Percentiles rank a stretch among this genome's conserved stretches.
Evolutionary conservation across 108 stramenopile species (phyloP).

Genomic region (Mayamaea pseudoterrestris): DNA sequence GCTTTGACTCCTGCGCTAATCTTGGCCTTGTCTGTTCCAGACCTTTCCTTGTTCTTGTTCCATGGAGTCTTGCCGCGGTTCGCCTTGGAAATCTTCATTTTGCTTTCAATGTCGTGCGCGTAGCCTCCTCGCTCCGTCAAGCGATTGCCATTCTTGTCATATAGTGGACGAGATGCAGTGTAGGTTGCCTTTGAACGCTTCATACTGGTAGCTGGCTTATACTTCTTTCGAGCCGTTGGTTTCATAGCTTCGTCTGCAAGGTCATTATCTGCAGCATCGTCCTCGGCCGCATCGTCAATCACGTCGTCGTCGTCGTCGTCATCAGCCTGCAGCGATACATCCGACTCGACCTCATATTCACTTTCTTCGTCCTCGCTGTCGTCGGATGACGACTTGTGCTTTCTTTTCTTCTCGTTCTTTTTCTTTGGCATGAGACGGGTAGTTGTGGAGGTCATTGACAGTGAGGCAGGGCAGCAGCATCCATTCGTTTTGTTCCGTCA

Average conservation of each 20-base stretch:
- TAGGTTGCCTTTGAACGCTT: neutral
- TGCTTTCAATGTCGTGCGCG: conserved; percentile 50
- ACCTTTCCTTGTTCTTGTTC: conserved; percentile 68
- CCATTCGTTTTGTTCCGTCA: no score
- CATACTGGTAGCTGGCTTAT: conserved; percentile 1
- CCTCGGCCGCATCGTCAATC: neutral
- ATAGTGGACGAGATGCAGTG: neutral
- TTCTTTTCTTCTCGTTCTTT: neutral
- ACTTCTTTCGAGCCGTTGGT: neutral
- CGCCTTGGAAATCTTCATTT: conserved; percentile 71
- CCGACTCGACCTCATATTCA: neutral
- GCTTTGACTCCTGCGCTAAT: conserved; percentile 71
- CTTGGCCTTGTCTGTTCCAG: conserved; percentile 43
- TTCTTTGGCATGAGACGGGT: neutral
- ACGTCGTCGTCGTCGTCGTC: neutral
- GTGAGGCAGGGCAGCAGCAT: no score
- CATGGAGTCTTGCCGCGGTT: conserved; percentile 80
- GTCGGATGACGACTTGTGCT: no score
- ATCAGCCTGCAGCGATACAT: neutral
- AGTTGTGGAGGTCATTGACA: no score
- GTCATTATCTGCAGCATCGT: neutral
- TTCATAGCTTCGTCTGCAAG: neutral
- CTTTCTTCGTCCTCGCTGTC: neutral
- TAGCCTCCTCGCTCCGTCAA: conserved; percentile 46
- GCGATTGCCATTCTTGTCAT: conserved; percentile 2